Percentiles rank a stretch among this genome's conserved stretches.
Conservation (phyloP, 768 basidiomycete genomes). For the Boletus sensibilis region DNA sequence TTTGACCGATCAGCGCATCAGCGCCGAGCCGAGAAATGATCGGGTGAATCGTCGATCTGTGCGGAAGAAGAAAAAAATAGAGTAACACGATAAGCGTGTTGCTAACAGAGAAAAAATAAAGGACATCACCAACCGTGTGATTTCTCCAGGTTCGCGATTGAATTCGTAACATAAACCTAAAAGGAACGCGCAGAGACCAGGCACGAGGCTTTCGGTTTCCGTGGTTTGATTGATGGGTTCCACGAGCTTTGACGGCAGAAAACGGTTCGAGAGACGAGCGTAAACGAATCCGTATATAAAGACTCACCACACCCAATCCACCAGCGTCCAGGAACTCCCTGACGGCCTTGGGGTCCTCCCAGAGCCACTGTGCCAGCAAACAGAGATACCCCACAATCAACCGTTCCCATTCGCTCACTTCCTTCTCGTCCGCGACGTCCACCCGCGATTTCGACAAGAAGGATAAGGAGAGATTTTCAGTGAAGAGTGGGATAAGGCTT, state of each 20-base stretch:
- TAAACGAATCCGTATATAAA: neutral
- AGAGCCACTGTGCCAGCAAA: constrained; percentile 88
- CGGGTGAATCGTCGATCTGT: constrained; percentile 82
- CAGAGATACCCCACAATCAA: constrained; percentile 83
- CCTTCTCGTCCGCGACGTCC: constrained; percentile 52
- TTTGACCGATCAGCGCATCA: constrained; percentile 83
- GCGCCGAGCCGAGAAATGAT: constrained; percentile 89
- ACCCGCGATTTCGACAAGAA: constrained; percentile 69
- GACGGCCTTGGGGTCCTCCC: constrained; percentile 91
- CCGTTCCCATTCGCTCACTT: constrained; percentile 87
- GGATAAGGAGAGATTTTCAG: constrained; percentile 87
- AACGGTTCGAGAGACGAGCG: neutral
- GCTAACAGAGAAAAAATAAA: neutral
- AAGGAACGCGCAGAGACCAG: constrained; percentile 87
- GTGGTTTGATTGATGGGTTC: constrained; percentile 91
- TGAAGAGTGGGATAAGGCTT: constrained; percentile 77
- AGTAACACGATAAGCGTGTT: neutral
- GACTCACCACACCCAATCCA: constrained; percentile 83
- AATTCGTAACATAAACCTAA: constrained; percentile 96
- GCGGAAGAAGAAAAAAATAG: neutral
- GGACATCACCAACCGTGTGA: constrained; percentile 66
- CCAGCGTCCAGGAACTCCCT: constrained; percentile 89
- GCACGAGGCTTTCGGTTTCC: constrained; percentile 82
- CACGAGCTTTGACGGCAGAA: constrained; percentile 59
- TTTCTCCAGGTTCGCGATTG: constrained; percentile 92